Percentiles rank a stretch among this genome's conserved stretches.
These are phyloP conservation scores for Heterobasidion occidentale DNA, from an alignment of 1,284 basidiomycete species.

Conservation along the genomic window DNA sequence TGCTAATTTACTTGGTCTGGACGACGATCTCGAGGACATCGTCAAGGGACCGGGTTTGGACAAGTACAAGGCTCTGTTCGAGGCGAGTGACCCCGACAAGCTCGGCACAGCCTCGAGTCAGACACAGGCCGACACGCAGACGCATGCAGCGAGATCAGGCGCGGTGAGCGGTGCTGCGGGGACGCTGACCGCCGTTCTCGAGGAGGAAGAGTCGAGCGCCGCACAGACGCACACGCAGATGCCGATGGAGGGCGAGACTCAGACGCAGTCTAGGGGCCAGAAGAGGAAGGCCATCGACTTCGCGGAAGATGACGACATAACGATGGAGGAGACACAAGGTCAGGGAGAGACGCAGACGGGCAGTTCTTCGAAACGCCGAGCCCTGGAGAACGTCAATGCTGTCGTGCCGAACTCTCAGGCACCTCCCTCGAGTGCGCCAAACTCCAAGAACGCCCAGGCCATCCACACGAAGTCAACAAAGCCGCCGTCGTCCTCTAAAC, in stretches of 20 bases:
- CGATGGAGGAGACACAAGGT: constrained; percentile 3
- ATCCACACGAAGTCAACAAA: constrained; percentile 4
- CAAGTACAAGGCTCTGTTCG: constrained; percentile 65
- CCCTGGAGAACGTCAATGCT: constrained; percentile 27
- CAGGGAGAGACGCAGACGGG: constrained; percentile 1
- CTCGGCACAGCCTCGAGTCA: constrained; percentile 11
- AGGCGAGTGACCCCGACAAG: constrained; percentile 50
- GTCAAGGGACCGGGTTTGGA: constrained; percentile 49
- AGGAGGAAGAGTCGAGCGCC: constrained; percentile 41
- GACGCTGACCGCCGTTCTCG: constrained; percentile 30
- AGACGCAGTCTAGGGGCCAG: constrained; percentile 18
- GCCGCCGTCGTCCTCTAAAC: not conserved
- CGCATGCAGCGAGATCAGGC: not conserved
- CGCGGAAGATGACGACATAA: constrained; percentile 15
- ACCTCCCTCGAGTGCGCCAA: not conserved
- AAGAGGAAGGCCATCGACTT: constrained; percentile 36
- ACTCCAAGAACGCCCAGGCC: not conserved
- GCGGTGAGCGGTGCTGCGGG: not conserved
- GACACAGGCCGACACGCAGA: constrained; percentile 24
- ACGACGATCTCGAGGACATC: constrained; percentile 18
- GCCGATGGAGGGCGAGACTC: constrained; percentile 13
- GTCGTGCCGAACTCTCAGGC: constrained; percentile 13
- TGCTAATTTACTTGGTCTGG: constrained; percentile 10
- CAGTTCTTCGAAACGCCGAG: constrained; percentile 28
- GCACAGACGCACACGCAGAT: too few species aligned